Base-by-base conservation (phyloP, 1,284 basidiomycete genomes). In the Violaceomyces palustris region DNA sequence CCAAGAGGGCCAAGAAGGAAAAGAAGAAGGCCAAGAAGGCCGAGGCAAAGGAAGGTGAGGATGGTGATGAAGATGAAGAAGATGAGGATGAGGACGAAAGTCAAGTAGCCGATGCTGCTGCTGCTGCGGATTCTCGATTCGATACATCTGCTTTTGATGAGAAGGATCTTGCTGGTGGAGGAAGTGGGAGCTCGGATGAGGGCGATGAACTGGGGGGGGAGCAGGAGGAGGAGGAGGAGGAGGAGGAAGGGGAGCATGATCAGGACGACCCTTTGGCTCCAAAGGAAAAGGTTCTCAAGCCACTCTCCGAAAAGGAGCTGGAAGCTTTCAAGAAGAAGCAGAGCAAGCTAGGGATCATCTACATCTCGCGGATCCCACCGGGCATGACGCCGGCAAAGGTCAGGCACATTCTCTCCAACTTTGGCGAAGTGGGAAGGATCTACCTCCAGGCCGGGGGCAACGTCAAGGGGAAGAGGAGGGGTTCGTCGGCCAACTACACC, bases 331-430 rank as follows among this genome's bases (percentile, higher is more conserved):
- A 62, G 38, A 55, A 61, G 25, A 66, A 68, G 40, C 63, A 72
- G 40, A 51, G 56, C 42, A 69, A 67, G 39, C 46, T 58, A 28
- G 93, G 89, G 0, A 84, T 98, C 48, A 77, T 98, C 35, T 99
- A 97, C 75, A 89, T 99, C 42, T 94, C 90, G 14, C 81, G 93
- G 29, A 86, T 98, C 66, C 94, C 94, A 1, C 93, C 92, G n/a
- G 94, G 92, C 1, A 98, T 99, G 94, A 88, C 87, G 19, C 92
- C 93, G 19, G 81, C 88, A 22, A 98, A 98, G 75, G 88, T 98
- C 29, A 85, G 90, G 47, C 90, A 98, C 77, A 64, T 73, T 17
- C 62, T 73, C 3, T 57, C 59, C 32, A 60, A 64, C 33, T 70
- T 72, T 50, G 70, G 70, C 29, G 69, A 70, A 33, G 50, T 72